Percentiles rank a stretch among this genome's conserved stretches.
Evolutionary conservation across 2,329 filamentous ascomycete genomes (phyloP).

Genomic region (Phaeoacremonium minimum): DNA sequence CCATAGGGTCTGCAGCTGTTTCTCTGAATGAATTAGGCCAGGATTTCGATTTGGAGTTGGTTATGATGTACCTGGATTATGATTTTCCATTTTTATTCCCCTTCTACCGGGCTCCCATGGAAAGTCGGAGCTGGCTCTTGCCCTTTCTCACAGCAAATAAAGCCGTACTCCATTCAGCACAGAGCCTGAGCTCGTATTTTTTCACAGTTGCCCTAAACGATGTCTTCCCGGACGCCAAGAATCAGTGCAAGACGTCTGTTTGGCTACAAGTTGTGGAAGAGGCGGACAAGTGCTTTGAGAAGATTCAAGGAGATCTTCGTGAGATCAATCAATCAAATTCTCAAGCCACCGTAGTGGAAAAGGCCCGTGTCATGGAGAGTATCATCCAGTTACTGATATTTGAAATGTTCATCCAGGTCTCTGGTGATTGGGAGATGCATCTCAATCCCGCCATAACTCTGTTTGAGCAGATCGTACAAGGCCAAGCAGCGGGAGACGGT

Average conservation of each 20-base stretch:
- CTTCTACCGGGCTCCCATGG: conserved; percentile 48
- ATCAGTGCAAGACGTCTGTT: conserved; percentile 30
- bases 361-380: conserved; percentile 33
- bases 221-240: conserved; percentile 8
- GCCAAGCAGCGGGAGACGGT: conserved; percentile 13
- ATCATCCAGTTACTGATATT: conserved; percentile 50
- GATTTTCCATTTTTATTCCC: conserved; percentile 55
- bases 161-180: conserved; percentile 45
- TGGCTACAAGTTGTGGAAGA: conserved; percentile 53
- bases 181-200: conserved; percentile 52
- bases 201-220: conserved; percentile 37
- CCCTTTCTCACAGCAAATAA: conserved; percentile 46
- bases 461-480: conserved; percentile 36
- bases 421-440: conserved; percentile 44
- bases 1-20: too few species aligned
- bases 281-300: background rate
- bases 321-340: conserved; percentile 2
- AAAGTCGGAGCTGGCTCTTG: conserved; percentile 51
- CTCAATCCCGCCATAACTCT: conserved; percentile 43
- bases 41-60: conserved; percentile 25
- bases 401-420: conserved; percentile 38
- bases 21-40: too few species aligned
- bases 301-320: conserved; percentile 4
- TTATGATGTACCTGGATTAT: conserved; percentile 54
- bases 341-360: conserved; percentile 6